A percentile compares a stretch with the other conserved stretches of the same genome.
Conservation (phyloP, 2,329 filamentous ascomycete genomes). For the Colletotrichum theobromicola region DNA sequence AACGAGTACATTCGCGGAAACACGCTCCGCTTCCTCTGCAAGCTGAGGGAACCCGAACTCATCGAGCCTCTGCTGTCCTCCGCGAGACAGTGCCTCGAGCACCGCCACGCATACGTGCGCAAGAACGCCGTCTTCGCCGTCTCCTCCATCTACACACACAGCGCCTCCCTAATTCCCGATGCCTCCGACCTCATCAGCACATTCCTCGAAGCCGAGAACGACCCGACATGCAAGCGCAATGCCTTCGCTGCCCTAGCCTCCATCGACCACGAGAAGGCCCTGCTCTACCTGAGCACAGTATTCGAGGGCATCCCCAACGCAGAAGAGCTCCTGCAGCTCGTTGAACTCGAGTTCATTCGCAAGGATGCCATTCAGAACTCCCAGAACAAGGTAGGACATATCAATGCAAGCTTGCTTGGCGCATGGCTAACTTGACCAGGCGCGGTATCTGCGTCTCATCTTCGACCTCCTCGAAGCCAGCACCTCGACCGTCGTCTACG, state of each 20-base stretch:
- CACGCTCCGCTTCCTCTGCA: constrained; percentile 96
- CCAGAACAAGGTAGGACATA: constrained; percentile 79
- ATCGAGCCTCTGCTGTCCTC: constrained; percentile 96
- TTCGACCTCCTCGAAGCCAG: constrained; percentile 95
- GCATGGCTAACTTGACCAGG: constrained; percentile 49
- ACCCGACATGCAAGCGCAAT: constrained; percentile 97
- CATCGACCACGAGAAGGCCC: constrained; percentile 92
- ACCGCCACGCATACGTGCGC: constrained; percentile 95
- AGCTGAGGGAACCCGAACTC: constrained; percentile 92
- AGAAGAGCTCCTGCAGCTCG: constrained; percentile 90
- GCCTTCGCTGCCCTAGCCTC: constrained; percentile 90
- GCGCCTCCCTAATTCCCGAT: constrained; percentile 90
- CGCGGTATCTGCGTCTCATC: constrained; percentile 89
- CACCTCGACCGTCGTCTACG: constrained; percentile 94
- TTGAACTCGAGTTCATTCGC: constrained; percentile 95
- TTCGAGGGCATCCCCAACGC: constrained; percentile 95
- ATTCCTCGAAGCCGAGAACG: constrained; percentile 90
- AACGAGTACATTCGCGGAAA: constrained; percentile 99
- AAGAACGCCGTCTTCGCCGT: constrained; percentile 98
- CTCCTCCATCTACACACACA: constrained; percentile 89
- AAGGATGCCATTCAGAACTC: constrained; percentile 96
- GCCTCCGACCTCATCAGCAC: constrained; percentile 88
- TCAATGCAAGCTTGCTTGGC: background rate
- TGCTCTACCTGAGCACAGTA: constrained; percentile 84
- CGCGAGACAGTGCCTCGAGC: constrained; percentile 89